phyloP scores from a whole-genome alignment of 2,329 filamentous ascomycete genomes.

The Trichoderma sp. region DNA sequence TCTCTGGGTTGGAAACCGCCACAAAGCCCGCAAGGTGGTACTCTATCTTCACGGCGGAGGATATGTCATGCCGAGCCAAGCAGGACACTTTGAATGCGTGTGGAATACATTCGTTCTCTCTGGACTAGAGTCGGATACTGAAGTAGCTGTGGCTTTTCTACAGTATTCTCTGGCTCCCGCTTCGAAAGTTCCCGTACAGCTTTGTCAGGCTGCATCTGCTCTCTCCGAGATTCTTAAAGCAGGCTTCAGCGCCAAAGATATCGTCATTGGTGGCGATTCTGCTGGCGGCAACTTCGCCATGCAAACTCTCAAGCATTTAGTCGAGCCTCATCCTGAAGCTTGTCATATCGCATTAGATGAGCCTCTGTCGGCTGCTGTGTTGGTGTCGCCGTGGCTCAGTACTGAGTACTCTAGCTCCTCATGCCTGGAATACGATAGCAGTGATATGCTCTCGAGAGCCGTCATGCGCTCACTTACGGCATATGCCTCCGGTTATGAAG shows the following conservation, averaged over 20 bases:
- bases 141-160: conserved; percentile 35
- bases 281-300: conserved; percentile 37
- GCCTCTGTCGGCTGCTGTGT: conserved; percentile 33
- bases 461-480: conserved; percentile 19
- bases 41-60: conserved; percentile 34
- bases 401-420: conserved; percentile 24
- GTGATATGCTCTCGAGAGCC: conserved; percentile 35
- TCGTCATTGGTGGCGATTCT: conserved; percentile 39
- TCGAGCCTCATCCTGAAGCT: conserved; percentile 32
- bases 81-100: conserved; percentile 30
- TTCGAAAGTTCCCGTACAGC: conserved; percentile 33
- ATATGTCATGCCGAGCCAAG: conserved; percentile 25
- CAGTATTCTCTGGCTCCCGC: conserved; percentile 36
- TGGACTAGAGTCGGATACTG: conserved; percentile 23
- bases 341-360: conserved; percentile 25
- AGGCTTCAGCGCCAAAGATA: conserved; percentile 32
- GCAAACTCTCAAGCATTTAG: conserved; percentile 34
- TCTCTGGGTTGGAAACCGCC: conserved; percentile 31
- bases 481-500: conserved; percentile 19
- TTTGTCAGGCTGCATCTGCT: conserved; percentile 34
- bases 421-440: conserved; percentile 29
- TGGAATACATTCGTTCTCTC: conserved; percentile 29
- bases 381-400: conserved; percentile 36
- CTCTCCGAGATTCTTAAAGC: conserved; percentile 31
- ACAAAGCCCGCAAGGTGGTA: conserved; percentile 30